phyloP scores from a whole-genome alignment of 2,329 filamentous ascomycete genomes.

The Ophiostoma ulmi region DNA sequence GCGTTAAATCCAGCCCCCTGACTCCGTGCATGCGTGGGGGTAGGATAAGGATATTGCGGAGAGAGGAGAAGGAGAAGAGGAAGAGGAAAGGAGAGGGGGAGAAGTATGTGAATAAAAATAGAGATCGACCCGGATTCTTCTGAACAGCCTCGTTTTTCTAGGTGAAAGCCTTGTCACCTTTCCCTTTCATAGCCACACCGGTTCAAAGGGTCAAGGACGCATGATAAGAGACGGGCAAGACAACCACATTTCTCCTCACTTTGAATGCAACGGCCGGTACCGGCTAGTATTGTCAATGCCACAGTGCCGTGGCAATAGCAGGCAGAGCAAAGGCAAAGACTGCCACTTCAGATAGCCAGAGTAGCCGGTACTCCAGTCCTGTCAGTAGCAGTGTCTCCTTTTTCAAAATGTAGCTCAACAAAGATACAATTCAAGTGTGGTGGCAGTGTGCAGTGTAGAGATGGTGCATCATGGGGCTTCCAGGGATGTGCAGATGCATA shows the following conservation, averaged over 20 bases:
- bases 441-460: background rate
- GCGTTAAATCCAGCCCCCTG: conserved; percentile 2
- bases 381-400: background rate
- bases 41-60: background rate
- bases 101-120: background rate
- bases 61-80: background rate
- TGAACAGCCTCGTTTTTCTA: background rate
- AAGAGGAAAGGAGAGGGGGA: background rate
- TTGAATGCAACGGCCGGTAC: background rate
- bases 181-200: background rate
- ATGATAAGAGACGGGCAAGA: background rate
- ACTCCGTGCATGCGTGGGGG: conserved; percentile 5
- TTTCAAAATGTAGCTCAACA: background rate
- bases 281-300: background rate
- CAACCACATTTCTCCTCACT: background rate
- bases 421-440: background rate
- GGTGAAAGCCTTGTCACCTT: background rate
- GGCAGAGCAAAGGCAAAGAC: background rate
- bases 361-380: no score
- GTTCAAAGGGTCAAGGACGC: background rate
- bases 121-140: background rate
- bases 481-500: background rate
- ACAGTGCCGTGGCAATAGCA: background rate
- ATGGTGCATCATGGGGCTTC: background rate
- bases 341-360: background rate